Percentiles rank a stretch among this genome's conserved stretches.
Conservation (phyloP, 2,329 filamentous ascomycete genomes). For the Xylariaceae sp. region DNA sequence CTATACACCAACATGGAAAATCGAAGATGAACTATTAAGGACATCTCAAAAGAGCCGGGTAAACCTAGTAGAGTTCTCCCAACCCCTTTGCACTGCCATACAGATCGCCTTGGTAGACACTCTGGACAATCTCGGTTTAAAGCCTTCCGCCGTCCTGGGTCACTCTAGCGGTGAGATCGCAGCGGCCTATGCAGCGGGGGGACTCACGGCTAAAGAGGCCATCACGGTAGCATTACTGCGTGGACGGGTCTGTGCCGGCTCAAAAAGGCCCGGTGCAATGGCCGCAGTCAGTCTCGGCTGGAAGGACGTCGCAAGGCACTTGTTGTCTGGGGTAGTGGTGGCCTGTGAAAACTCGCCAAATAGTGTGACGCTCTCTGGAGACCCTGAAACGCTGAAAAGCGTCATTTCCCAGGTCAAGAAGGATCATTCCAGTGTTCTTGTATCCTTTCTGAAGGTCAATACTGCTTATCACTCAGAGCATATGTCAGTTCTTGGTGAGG, state of each 20-base stretch:
- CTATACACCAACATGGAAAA: neutral
- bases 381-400: neutral
- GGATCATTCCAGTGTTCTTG: neutral
- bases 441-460: neutral
- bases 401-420: neutral
- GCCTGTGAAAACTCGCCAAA: conserved; percentile 3
- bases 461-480: neutral
- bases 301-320: neutral
- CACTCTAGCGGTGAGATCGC: conserved; percentile 7
- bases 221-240: neutral
- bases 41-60: neutral
- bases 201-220: neutral
- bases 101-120: conserved; percentile 2
- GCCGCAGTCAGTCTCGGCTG: conserved; percentile 4
- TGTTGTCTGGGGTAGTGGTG: neutral
- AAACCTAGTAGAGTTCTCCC: neutral
- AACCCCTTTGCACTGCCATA: neutral
- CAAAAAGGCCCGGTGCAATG: neutral
- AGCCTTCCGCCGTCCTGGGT: neutral
- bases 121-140: neutral
- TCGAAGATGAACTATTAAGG: neutral
- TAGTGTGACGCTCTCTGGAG: conserved; percentile 4
- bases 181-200: conserved; percentile 3
- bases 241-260: neutral
- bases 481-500: neutral